A percentile compares a stretch with the other conserved stretches of the same genome.
Evolutionary conservation across 1,284 basidiomycete genomes (phyloP).

Genomic region (Ustilago shanxiensis): DNA sequence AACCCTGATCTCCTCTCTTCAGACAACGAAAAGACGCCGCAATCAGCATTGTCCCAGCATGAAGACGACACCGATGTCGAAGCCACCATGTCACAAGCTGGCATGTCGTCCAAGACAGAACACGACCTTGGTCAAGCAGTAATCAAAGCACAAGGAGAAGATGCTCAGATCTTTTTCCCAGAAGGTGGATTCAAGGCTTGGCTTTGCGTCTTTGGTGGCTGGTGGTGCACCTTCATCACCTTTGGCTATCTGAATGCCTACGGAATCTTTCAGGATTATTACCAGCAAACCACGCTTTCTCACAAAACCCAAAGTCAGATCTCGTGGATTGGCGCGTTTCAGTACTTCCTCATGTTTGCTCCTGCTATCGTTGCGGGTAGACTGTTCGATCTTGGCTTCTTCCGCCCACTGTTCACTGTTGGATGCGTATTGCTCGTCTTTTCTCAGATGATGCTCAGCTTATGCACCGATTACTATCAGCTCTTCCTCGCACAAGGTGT

Average conservation of each 20-base stretch:
- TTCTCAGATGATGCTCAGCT: slow-evolving; percentile 60
- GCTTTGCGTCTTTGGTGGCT: slow-evolving; percentile 55
- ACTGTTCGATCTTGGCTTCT: slow-evolving; percentile 55
- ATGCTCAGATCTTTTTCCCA: slow-evolving; percentile 42
- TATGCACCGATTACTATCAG: slow-evolving; percentile 59
- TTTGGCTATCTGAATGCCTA: slow-evolving; percentile 57
- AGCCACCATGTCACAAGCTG: slow-evolving; percentile 37
- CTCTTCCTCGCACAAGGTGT: slow-evolving; percentile 61
- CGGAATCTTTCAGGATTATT: slow-evolving; percentile 56
- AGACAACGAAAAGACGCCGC: slow-evolving; percentile 12
- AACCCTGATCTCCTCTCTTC: background rate
- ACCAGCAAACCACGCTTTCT: slow-evolving; percentile 36
- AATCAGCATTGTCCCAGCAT: slow-evolving; percentile 9
- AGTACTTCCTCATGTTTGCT: slow-evolving; percentile 54
- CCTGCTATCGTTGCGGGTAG: slow-evolving; percentile 48
- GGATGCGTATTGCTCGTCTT: slow-evolving; percentile 52
- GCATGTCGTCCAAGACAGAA: slow-evolving; percentile 45
- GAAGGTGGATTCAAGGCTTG: slow-evolving; percentile 55
- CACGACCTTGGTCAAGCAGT: slow-evolving; percentile 39
- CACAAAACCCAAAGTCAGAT: slow-evolving; percentile 45
- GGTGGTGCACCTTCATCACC: slow-evolving; percentile 53
- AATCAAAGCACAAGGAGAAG: slow-evolving; percentile 33
- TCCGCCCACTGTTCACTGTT: slow-evolving; percentile 33
- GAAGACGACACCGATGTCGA: slow-evolving; percentile 40
- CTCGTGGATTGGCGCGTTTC: slow-evolving; percentile 56